Evolutionary conservation across 352 stramenopile species (phyloP), one percentile per base, ranked within the genome.

Genomic region (Pythium plurisporium): DNA sequence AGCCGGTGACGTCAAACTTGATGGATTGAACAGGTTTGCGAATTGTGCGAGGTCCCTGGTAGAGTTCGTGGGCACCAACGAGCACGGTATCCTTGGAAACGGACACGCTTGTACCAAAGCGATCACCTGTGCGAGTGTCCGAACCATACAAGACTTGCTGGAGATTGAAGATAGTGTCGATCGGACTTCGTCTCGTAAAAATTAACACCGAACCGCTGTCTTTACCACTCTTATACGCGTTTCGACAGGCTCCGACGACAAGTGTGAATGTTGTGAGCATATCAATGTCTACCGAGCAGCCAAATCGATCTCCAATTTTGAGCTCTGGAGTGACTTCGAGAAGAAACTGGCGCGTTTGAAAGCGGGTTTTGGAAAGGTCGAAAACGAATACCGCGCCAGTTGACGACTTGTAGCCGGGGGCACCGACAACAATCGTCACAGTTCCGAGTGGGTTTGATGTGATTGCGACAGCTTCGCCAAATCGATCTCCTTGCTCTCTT

Each of bases 361-460:
- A 93, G 27, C 69, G 59, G 3, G 78, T 78, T 25, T 74, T 71
- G 2, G 84, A 14, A 1, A 91, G 42, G 44, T 91, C 77, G 50
- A 86, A 94, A 0, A 93, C 73, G 54, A 94, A 94, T 0, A 91
- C 82, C 2, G 82, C 78, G 17, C 85, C 85, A 17, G 57, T 74
- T 0, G 47, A 64, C 0, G 51, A 52, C 5, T 62, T 76, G 44
- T 91, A 91, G 1, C 82, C 85, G 33, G 85, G 85, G 2, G 85
- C 79, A 1, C 85, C 81, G 12, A 94, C 69, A 17, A 72, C 76
- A 19, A 93, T 73, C 1, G 76, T 87, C 12, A 84, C 33, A 0
- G 66, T 82, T 2, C 55, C 64, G 2, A 65, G 19, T 1, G 63
- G 26, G 29, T 73, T 74, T 6, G 67, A 66, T 19, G 82, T 87